Conservation (phyloP, 2,329 filamentous ascomycete species). For the Paradendryphiella salina region DNA sequence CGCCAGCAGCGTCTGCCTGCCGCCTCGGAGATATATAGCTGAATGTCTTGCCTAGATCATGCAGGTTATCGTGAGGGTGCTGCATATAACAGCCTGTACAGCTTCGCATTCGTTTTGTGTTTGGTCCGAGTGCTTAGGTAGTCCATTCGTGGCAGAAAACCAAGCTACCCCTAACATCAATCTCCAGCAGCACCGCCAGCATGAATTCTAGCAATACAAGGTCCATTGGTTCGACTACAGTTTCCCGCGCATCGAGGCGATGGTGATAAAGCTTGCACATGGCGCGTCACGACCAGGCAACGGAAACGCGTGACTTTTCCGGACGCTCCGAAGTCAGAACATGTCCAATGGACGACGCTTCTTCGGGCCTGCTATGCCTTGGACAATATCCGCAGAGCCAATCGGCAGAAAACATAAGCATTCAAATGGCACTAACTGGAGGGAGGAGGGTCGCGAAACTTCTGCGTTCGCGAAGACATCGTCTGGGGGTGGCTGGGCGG, state of each 20-base stretch:
- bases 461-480: conserved; percentile 11
- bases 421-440: conserved; percentile 3
- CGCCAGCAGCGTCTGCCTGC: conserved; percentile 6
- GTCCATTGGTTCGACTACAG: too few species aligned
- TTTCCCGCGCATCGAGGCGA: background rate
- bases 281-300: conserved; percentile 6
- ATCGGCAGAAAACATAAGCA: conserved; percentile 13
- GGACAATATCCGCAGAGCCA: conserved; percentile 12
- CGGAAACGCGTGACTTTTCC: conserved; percentile 14
- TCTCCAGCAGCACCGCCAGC: too few species aligned
- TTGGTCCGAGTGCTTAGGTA: too few species aligned
- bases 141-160: too few species aligned
- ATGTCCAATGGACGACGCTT: conserved; percentile 8
- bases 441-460: conserved; percentile 6
- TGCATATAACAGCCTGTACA: background rate
- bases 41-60: conserved; percentile 1
- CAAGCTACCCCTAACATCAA: too few species aligned
- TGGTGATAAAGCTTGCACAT: background rate
- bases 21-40: conserved; percentile 4
- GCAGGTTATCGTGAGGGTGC: background rate
- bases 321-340: conserved; percentile 4
- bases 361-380: conserved; percentile 11
- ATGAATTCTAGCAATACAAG: too few species aligned
- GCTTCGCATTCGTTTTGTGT: background rate
- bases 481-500: conserved; percentile 17